Base-by-base conservation (phyloP, 495 filamentous ascomycete species). In the Penicillium riverlandense region DNA sequence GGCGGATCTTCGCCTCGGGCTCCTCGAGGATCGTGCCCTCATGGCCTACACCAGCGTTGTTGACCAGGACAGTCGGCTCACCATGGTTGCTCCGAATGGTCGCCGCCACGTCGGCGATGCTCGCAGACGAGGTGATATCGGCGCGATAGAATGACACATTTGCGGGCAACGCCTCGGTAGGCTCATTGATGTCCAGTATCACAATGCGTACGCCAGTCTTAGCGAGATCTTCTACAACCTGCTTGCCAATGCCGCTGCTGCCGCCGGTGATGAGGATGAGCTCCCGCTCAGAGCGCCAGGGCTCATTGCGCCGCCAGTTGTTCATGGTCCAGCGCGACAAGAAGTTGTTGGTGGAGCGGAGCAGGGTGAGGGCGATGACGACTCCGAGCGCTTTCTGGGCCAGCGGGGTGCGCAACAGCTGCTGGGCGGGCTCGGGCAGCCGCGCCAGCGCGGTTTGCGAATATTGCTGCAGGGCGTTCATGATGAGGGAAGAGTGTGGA, bases 251-350 rank as follows among this genome's bases (percentile, higher is more conserved):
- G 29, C 79, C 79, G 39, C 67, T 71, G 40, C 67, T 69, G 28
- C 78, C 79, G 1, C 79, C 79, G 0, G 79, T 83, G 12, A 83
- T 39, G 16, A 83, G 62, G 5, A 76, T 71, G 29, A 82, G 57
- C 55, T 83, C 79, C 6, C 66, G 69, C 6, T 61, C 50, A 39
- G 67, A 61, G 43, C 70, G 58, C 57, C 67, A 74, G 31, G 57
- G 62, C 2, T 60, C 59, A 1, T 62, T 64, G 36, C 59, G 42
- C 7, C 61, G 55, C 67, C 75, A 79, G 38, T 72, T 71, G 55
- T 78, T 80, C 29, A 75, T 49, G 0, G 66, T 58, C 57, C 65
- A 60, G 43, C 65, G 61, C 16, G 58, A 66, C 10, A 75, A 55
- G 29, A 53, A 50, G 36, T 58, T 45, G 55, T 78, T 75, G 40